phyloP scores from a whole-genome alignment of 257 asterid species.

The Solanum etuberosum region DNA sequence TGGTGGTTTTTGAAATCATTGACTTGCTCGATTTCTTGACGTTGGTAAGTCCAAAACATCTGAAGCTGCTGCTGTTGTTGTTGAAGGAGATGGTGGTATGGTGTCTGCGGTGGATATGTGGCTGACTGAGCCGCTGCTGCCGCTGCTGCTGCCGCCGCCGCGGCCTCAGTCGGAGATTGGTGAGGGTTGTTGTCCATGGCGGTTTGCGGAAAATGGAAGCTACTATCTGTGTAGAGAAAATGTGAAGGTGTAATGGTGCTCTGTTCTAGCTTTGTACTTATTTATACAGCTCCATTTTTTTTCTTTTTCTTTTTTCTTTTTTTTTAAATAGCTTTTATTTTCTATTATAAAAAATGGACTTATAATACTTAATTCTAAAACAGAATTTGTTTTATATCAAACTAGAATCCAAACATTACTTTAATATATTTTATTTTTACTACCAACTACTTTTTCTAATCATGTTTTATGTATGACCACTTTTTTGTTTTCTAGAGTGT shows the following conservation, averaged over 20 bases:
- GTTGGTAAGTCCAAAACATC: slow-evolving; percentile 67
- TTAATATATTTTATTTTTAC: not conserved
- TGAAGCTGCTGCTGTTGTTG: slow-evolving; percentile 82
- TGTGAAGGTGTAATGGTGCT: not conserved
- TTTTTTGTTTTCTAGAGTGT: not conserved
- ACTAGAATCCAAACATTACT: not conserved
- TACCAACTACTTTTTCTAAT: not conserved
- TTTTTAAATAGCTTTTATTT: not conserved
- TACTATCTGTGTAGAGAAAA: not conserved
- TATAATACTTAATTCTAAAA: not conserved
- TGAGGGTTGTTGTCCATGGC: slow-evolving; percentile 35
- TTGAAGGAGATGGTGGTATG: slow-evolving; percentile 77
- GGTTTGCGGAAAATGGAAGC: not conserved
- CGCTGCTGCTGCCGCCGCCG: slow-evolving; percentile 16
- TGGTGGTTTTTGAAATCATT: slow-evolving; percentile 89
- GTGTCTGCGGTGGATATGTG: slow-evolving; percentile 35
- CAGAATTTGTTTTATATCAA: not conserved
- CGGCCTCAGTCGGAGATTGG: slow-evolving; percentile 34
- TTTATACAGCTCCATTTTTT: not conserved
- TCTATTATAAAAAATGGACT: not conserved
- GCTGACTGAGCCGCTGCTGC: slow-evolving; percentile 21
- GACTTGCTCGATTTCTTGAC: slow-evolving; percentile 69
- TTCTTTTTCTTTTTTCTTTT: not conserved
- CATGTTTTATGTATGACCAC: not conserved
- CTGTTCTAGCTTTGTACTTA: not conserved